These are phyloP conservation scores for Fraxinus anomala DNA, from an alignment of 257 asterid genomes.

Conservation along the genomic window DNA sequence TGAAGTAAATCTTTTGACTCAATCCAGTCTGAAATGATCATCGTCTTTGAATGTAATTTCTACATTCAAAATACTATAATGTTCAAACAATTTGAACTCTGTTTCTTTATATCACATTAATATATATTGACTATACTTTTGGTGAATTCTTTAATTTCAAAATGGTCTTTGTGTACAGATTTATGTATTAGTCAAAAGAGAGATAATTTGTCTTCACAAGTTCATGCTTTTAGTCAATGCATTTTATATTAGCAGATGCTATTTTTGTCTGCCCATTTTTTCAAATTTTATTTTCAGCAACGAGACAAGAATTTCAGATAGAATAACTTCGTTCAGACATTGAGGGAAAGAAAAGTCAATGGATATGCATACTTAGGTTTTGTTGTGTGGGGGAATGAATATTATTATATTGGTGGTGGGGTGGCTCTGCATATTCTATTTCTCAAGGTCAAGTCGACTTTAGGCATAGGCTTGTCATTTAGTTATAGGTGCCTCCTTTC, in stretches of 20 bases:
- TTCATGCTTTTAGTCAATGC: not conserved
- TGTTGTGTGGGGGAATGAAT: not conserved
- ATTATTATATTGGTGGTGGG: not conserved
- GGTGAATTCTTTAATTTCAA: not conserved
- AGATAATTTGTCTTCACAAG: not conserved
- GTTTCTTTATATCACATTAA: not conserved
- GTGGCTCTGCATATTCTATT: not conserved
- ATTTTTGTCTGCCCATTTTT: not conserved
- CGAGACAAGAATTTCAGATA: not conserved
- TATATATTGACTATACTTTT: not conserved
- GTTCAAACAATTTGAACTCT: not conserved
- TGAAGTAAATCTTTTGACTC: not conserved
- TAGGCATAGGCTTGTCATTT: not conserved
- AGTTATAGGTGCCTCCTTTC: not conserved
- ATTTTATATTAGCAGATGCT: not conserved
- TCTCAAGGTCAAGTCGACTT: constrained; percentile 4
- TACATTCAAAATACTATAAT: not conserved
- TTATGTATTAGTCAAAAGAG: not conserved
- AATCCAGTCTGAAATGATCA: not conserved
- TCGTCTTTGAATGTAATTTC: not conserved
- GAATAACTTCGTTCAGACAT: not conserved
- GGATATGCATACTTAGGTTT: not conserved
- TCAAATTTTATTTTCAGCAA: not conserved
- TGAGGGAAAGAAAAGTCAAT: not conserved
- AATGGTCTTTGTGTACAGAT: not conserved